A percentile compares a stretch with the other conserved stretches of the same genome.
These are phyloP conservation scores for Cichorium intybus DNA, from an alignment of 140 eudicot species.

Conservation along the genomic window DNA sequence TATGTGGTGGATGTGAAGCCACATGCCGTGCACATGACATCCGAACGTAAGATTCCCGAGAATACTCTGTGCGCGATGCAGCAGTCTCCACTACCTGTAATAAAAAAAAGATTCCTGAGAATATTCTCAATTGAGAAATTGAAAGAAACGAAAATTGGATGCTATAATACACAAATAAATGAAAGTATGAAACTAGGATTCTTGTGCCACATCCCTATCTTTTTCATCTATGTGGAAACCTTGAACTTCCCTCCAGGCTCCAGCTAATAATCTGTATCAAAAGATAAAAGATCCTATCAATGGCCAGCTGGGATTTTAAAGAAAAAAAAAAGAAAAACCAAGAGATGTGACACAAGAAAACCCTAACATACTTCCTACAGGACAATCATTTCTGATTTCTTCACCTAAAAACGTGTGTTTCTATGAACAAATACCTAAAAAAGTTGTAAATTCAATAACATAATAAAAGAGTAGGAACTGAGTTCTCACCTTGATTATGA, in stretches of 20 bases:
- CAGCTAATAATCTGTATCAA: conserved; percentile 37
- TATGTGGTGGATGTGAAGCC: conserved; percentile 87
- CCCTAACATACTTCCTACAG: too few species aligned
- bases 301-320: conserved; percentile 36
- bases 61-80: conserved; percentile 92
- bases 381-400: too few species aligned
- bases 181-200: conserved; percentile 4
- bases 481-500: conserved; percentile 61
- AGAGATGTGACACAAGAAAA: conserved; percentile 46
- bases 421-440: too few species aligned
- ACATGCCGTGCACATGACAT: conserved; percentile 91
- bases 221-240: conserved; percentile 38
- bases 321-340: not conserved
- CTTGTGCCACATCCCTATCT: conserved; percentile 26
- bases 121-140: too few species aligned
- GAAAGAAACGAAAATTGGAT: too few species aligned
- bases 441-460: not conserved
- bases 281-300: conserved; percentile 47
- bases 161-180: too few species aligned
- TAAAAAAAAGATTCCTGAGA: not conserved
- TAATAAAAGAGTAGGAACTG: not conserved
- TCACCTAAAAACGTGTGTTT: too few species aligned
- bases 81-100: conserved; percentile 77
- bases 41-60: conserved; percentile 85
- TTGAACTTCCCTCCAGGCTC: conserved; percentile 42